phyloP scores from a whole-genome alignment of 257 asterid genomes.

The Scutellaria galericulata region DNA sequence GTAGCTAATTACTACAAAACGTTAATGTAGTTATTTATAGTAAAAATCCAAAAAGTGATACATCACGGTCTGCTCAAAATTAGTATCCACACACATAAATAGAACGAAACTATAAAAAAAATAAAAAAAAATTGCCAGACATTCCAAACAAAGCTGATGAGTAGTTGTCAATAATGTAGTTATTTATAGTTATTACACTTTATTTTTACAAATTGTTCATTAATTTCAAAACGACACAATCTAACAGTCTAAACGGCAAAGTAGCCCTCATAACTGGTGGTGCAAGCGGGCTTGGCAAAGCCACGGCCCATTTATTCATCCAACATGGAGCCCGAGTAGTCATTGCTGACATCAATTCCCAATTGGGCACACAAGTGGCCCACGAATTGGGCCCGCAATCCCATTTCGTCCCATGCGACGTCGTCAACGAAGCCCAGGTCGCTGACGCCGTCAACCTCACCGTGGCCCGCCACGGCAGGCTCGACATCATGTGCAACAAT shows the following conservation, averaged over 20 bases:
- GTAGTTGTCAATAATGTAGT: not conserved
- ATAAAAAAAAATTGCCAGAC: too few species aligned
- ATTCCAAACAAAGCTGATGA: too few species aligned
- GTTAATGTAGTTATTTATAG: too few species aligned
- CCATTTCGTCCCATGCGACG: conserved; percentile 42
- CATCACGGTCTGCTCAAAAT: too few species aligned
- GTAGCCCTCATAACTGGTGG: conserved; percentile 67
- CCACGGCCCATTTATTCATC: conserved; percentile 46
- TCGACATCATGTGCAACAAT: conserved; percentile 48
- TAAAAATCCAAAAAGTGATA: too few species aligned
- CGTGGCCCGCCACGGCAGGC: conserved; percentile 39
- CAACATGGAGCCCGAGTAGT: conserved; percentile 57
- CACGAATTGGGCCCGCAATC: conserved; percentile 40
- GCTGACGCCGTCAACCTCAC: conserved; percentile 37
- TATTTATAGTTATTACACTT: not conserved
- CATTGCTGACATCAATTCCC: conserved; percentile 47
- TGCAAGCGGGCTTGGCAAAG: conserved; percentile 60
- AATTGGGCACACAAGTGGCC: conserved; percentile 43
- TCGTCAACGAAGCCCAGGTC: conserved; percentile 37
- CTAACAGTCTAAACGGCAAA: conserved; percentile 51
- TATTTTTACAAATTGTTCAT: not conserved
- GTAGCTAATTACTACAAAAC: too few species aligned
- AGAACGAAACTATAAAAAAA: too few species aligned
- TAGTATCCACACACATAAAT: too few species aligned
- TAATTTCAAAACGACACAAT: not conserved